phyloP scores from a whole-genome alignment of 108 stramenopile species.

The Cylindrotheca closterium region DNA sequence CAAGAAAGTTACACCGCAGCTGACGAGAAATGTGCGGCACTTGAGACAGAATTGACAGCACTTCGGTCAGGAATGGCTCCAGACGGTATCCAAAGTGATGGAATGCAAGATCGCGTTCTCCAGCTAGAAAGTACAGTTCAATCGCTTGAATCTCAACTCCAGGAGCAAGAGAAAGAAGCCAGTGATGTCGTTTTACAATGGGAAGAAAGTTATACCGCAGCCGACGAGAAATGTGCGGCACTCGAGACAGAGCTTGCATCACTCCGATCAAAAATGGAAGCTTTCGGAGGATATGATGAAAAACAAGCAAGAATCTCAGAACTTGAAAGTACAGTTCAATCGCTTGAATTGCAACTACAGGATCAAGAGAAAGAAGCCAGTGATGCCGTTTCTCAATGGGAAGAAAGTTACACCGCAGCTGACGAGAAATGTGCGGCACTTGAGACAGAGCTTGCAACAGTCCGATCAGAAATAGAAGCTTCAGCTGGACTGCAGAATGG shows the following conservation, averaged over 20 bases:
- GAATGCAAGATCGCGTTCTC: slow-evolving; percentile 28
- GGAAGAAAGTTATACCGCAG: slow-evolving; percentile 32
- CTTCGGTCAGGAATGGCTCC: too few species aligned
- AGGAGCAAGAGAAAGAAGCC: slow-evolving; percentile 56
- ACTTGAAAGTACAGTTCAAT: slow-evolving; percentile 44
- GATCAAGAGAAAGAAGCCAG: slow-evolving; percentile 57
- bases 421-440: slow-evolving; percentile 13
- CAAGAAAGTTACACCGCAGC: slow-evolving; percentile 27
- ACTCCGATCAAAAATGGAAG: neutral
- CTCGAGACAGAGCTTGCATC: slow-evolving; percentile 26
- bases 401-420: slow-evolving; percentile 29
- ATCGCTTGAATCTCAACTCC: slow-evolving; percentile 39
- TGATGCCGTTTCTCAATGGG: slow-evolving; percentile 44
- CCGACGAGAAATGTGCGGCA: slow-evolving; percentile 14
- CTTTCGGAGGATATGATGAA: neutral
- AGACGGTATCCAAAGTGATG: slow-evolving; percentile 45
- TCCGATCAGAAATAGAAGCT: slow-evolving; percentile 16
- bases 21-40: slow-evolving; percentile 13
- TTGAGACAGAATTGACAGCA: slow-evolving; percentile 3
- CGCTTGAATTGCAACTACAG: slow-evolving; percentile 38
- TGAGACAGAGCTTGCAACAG: slow-evolving; percentile 25
- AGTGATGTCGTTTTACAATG: slow-evolving; percentile 41
- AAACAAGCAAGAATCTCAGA: slow-evolving; percentile 22
- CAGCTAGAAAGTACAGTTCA: slow-evolving; percentile 45
- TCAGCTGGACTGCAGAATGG: slow-evolving; percentile 5